Percentiles rank a stretch among this genome's conserved stretches.
phyloP scores from a whole-genome alignment of 2,329 filamentous ascomycete species.

The Aureobasidium sp. region DNA sequence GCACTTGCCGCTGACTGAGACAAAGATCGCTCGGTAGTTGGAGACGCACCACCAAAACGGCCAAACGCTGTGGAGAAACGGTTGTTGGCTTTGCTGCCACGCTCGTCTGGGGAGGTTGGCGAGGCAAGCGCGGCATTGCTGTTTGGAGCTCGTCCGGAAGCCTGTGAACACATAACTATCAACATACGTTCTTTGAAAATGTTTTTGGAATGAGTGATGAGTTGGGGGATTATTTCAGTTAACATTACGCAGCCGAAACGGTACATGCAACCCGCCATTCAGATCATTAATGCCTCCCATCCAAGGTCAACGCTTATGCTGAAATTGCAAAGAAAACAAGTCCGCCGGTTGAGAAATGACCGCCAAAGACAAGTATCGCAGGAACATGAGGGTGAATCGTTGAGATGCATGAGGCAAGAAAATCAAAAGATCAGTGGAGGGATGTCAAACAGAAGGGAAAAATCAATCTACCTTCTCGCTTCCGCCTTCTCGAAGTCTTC shows the following conservation, averaged over 20 bases:
- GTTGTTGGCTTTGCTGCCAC: constrained; percentile 13
- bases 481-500: constrained; percentile 59
- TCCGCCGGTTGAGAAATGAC: not conserved
- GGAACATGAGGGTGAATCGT: not conserved
- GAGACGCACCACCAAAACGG: not conserved
- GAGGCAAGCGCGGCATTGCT: constrained; percentile 4
- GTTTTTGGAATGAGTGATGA: not conserved
- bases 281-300: constrained; percentile 8
- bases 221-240: constrained; percentile 4
- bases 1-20: not conserved
- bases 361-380: not conserved
- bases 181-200: constrained; percentile 10
- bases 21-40: not conserved
- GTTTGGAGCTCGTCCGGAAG: constrained; percentile 5
- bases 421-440: constrained; percentile 9
- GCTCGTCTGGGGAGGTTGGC: not conserved
- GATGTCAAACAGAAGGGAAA: constrained; percentile 40
- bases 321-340: not conserved
- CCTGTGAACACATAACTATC: constrained; percentile 7
- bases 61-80: constrained; percentile 8
- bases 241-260: constrained; percentile 9
- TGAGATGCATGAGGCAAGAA: constrained; percentile 10
- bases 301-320: constrained; percentile 12
- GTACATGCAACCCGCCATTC: constrained; percentile 9
- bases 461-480: constrained; percentile 75